phyloP scores from a whole-genome alignment of 306 rosid genomes.

The Acacia confusa region DNA sequence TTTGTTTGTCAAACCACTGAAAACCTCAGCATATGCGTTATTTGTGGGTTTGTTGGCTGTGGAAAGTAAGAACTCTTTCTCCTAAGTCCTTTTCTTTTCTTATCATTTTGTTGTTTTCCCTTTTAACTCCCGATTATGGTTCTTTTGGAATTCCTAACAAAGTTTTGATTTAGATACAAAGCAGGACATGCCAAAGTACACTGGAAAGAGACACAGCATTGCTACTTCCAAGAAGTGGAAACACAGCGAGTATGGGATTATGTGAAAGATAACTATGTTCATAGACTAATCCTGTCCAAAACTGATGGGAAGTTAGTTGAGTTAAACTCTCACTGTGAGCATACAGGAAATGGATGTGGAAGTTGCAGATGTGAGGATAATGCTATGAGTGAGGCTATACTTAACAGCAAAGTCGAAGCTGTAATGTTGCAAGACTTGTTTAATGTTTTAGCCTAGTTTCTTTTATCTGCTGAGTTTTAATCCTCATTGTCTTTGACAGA shows the following conservation, averaged over 20 bases:
- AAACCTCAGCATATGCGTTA: slow-evolving; percentile 95
- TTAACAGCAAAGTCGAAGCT: slow-evolving; percentile 91
- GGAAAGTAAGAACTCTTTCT: slow-evolving; percentile 64
- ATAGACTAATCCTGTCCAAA: slow-evolving; percentile 89
- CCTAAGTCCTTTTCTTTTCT: neutral
- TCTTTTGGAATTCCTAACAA: slow-evolving; percentile 24
- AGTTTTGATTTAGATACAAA: slow-evolving; percentile 60
- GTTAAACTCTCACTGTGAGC: slow-evolving; percentile 69
- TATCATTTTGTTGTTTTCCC: neutral
- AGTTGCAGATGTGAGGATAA: slow-evolving; percentile 72
- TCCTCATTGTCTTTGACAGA: slow-evolving; percentile 51
- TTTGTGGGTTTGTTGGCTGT: slow-evolving; percentile 97
- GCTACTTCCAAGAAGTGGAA: slow-evolving; percentile 94
- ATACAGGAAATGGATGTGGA: slow-evolving; percentile 56
- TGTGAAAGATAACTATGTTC: slow-evolving; percentile 95
- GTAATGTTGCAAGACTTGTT: slow-evolving; percentile 53
- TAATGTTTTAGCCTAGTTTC: neutral
- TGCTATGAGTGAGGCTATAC: slow-evolving; percentile 74
- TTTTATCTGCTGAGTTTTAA: slow-evolving; percentile 19
- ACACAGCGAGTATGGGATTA: slow-evolving; percentile 96
- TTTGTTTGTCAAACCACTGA: slow-evolving; percentile 88
- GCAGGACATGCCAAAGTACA: slow-evolving; percentile 91
- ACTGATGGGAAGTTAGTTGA: slow-evolving; percentile 93
- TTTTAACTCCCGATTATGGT: neutral
- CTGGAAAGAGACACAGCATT: slow-evolving; percentile 95